phyloP scores from a whole-genome alignment of 2,329 filamentous ascomycete species.

The Colletotrichum gloeosporioides region DNA sequence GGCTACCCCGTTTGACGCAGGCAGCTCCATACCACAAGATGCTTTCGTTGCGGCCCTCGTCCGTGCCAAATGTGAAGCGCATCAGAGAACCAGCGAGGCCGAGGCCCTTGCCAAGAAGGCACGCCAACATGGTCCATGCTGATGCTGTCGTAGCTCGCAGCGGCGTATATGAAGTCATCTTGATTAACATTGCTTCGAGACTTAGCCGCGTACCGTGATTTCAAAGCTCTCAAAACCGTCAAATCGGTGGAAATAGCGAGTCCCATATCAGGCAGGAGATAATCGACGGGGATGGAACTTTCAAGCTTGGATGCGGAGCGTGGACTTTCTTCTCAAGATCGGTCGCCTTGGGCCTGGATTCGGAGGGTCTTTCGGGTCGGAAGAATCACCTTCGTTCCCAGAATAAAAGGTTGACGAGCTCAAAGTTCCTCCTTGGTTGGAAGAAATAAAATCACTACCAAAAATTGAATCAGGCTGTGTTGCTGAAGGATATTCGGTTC shows the following conservation, averaged over 20 bases:
- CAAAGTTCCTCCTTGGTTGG: neutral
- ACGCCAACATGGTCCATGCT: neutral
- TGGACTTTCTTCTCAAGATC: neutral
- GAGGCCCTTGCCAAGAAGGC: neutral
- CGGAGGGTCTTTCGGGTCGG: neutral
- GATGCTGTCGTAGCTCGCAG: neutral
- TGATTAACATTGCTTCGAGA: neutral
- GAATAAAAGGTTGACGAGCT: neutral
- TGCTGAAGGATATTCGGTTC: neutral
- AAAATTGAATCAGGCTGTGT: neutral
- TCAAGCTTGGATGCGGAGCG: neutral
- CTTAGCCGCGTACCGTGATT: neutral
- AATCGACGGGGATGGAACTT: neutral
- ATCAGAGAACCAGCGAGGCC: neutral
- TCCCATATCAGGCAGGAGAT: neutral
- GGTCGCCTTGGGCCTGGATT: neutral
- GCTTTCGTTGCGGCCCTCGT: neutral
- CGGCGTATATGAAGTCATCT: neutral
- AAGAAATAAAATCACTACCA: neutral
- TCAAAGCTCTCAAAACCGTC: no score
- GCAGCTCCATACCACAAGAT: neutral
- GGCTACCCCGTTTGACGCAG: neutral
- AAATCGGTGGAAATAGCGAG: neutral
- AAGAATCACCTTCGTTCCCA: neutral
- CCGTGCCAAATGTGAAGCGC: neutral